Evolutionary conservation across 805 yeast genomes (phyloP).

Genomic region (Pichia exigua): DNA sequence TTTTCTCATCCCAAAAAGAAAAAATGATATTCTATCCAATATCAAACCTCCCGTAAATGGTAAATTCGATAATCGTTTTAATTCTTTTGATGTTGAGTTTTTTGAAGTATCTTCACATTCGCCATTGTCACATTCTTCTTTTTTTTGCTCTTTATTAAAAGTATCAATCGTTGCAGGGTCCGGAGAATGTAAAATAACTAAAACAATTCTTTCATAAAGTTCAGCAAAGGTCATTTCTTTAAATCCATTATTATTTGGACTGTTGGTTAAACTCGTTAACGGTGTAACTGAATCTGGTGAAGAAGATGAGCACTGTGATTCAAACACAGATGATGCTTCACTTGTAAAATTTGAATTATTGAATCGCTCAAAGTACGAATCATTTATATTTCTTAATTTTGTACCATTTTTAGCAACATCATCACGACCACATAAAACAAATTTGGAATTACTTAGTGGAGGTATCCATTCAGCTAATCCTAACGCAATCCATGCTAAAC

Average conservation of each 20-base stretch:
- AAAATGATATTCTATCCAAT: slow-evolving; percentile 60
- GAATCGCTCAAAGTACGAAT: slow-evolving; percentile 25
- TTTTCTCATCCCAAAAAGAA: slow-evolving; percentile 53
- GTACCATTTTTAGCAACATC: slow-evolving; percentile 32
- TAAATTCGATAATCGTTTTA: slow-evolving; percentile 12
- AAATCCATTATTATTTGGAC: slow-evolving; percentile 13
- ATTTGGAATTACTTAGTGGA: slow-evolving; percentile 45
- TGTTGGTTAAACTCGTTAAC: slow-evolving; percentile 15
- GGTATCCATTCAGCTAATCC: slow-evolving; percentile 89
- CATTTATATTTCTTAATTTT: slow-evolving; percentile 28
- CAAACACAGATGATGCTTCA: slow-evolving; percentile 16
- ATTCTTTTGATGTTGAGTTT: slow-evolving; percentile 15
- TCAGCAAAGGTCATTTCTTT: slow-evolving; percentile 51
- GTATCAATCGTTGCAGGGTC: slow-evolving; percentile 28
- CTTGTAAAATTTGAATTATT: slow-evolving; percentile 13
- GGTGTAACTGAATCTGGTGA: slow-evolving; percentile 24
- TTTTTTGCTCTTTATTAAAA: not conserved
- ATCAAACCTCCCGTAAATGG: slow-evolving; percentile 47
- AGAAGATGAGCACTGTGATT: slow-evolving; percentile 16
- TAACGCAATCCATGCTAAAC: slow-evolving; percentile 81
- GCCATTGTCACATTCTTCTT: not conserved
- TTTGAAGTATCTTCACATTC: not conserved
- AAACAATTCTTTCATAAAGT: slow-evolving; percentile 64
- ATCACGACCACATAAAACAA: slow-evolving; percentile 51
- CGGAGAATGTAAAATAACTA: slow-evolving; percentile 71